Conservation (phyloP, 2,329 filamentous ascomycete species). For the Colletotrichum coccodes region DNA sequence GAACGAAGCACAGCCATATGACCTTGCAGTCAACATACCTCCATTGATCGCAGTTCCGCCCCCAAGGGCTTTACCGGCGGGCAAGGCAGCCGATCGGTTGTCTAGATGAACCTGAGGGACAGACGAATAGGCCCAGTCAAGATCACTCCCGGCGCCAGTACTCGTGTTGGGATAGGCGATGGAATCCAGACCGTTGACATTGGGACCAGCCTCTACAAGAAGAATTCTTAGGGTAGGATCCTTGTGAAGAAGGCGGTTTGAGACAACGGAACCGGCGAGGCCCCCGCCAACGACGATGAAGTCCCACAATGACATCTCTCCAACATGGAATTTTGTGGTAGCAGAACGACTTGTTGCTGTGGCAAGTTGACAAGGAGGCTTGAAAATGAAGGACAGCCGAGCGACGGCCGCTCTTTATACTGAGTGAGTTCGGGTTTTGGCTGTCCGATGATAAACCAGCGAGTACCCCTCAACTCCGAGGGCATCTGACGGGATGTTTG, state of each 20-base stretch:
- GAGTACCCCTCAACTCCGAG: not conserved
- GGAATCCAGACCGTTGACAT: slow-evolving; percentile 38
- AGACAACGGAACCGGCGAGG: slow-evolving; percentile 47
- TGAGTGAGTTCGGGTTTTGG: not conserved
- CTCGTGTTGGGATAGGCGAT: slow-evolving; percentile 39
- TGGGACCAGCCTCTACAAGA: slow-evolving; percentile 51
- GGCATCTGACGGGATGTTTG: not conserved
- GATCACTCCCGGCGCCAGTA: slow-evolving; percentile 31
- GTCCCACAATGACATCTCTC: slow-evolving; percentile 37
- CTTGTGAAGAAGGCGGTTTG: slow-evolving; percentile 42
- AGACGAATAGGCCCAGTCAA: slow-evolving; percentile 47
- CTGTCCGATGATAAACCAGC: too few species aligned
- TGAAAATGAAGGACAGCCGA: not conserved
- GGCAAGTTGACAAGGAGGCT: not conserved
- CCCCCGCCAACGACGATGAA: slow-evolving; percentile 51
- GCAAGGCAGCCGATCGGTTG: slow-evolving; percentile 33
- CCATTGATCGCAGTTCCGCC: slow-evolving; percentile 54
- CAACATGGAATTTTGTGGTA: not conserved
- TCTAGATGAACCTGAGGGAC: slow-evolving; percentile 40
- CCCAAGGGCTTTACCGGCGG: slow-evolving; percentile 49
- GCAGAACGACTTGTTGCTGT: not conserved
- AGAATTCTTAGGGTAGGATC: slow-evolving; percentile 44
- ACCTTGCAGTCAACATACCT: too few species aligned
- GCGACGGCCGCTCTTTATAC: not conserved
- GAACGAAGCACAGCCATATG: too few species aligned